A percentile compares a stretch with the other conserved stretches of the same genome.
Conservation (phyloP, 2,329 filamentous ascomycete species). For the Alternaria sp. region DNA sequence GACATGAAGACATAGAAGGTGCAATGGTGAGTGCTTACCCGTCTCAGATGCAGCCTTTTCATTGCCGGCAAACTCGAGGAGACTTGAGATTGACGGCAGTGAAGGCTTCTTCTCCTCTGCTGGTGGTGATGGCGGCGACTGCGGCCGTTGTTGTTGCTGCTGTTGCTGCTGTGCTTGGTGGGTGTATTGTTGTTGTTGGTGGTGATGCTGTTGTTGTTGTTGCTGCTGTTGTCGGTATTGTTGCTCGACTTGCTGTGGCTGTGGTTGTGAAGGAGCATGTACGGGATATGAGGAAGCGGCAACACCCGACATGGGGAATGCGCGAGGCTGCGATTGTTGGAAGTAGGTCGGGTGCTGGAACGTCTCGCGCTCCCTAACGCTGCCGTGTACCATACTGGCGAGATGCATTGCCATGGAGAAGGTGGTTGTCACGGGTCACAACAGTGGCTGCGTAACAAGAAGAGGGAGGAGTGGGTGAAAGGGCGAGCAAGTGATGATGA, state of each 20-base stretch:
- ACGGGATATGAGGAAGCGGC: slow-evolving; percentile 29
- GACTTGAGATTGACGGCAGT: slow-evolving; percentile 90
- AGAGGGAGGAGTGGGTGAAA: slow-evolving; percentile 18
- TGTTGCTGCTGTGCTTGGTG: slow-evolving; percentile 36
- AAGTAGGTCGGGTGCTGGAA: slow-evolving; percentile 45
- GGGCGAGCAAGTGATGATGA: slow-evolving; percentile 32
- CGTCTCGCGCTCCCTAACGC: slow-evolving; percentile 51
- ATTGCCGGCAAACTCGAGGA: slow-evolving; percentile 83
- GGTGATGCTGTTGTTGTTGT: slow-evolving; percentile 46
- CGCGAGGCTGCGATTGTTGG: slow-evolving; percentile 50
- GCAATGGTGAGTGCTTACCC: slow-evolving; percentile 37
- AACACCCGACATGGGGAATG: slow-evolving; percentile 34
- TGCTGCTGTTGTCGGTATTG: slow-evolving; percentile 58
- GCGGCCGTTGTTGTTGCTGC: slow-evolving; percentile 55
- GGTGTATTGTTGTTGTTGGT: slow-evolving; percentile 47
- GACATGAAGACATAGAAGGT: slow-evolving; percentile 4
- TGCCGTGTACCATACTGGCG: slow-evolving; percentile 56
- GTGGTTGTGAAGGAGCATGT: slow-evolving; percentile 18
- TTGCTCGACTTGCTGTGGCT: slow-evolving; percentile 35
- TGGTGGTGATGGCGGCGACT: slow-evolving; percentile 76
- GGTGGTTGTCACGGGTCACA: slow-evolving; percentile 40
- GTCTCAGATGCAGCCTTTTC: slow-evolving; percentile 62
- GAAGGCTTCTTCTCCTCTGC: slow-evolving; percentile 85
- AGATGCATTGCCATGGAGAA: slow-evolving; percentile 54
- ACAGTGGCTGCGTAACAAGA: slow-evolving; percentile 46